Evolutionary conservation across 441 rosid genomes (phyloP), one percentile per base, ranked within the genome.

Genomic region (Croton setiger): DNA sequence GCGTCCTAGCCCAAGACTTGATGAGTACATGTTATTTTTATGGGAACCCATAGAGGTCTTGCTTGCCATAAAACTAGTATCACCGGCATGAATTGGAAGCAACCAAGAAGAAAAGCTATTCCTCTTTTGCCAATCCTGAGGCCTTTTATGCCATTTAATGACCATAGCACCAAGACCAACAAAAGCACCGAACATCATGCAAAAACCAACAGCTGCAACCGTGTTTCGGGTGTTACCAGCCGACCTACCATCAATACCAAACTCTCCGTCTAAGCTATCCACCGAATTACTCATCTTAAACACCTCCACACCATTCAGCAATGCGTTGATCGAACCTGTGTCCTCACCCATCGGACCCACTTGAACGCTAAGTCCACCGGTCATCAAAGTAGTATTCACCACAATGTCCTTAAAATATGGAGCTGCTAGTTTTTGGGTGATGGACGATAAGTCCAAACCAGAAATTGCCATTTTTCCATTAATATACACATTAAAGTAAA

Each of bases 111-210:
- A 91, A 79, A 91, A 88, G 76, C 94, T 91, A 47, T 88, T 91
- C 78, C 90, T 79, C 82, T 76, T 86, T 60, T 89, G 91, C 98
- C 98, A 93, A 75, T 93, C 98, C 67, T 90, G 92, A 10, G 98
- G 97, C 48, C 97, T 81, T 80, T 81, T 88, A 65, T 85, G 93
- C 98, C 97, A 91, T 75, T 82, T 89, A 41, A 89, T 74, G 59
- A 93, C 93, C 98, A 91, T 91, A 33, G 98, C 96, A 15, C 98
- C 98, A 11, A 93, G 89, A 9, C 98, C 97, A 9, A 87, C 84
- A 72, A 93, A 89, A 9, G 98, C 97, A 27, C 98, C 98, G 54
- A 93, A 93, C 98, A 88, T 92, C 99, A 90, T 83, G 7, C 88
- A 94, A 59, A 95, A 88, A 20, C 98, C 97, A 0, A 92, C 96